A percentile compares a stretch with the other conserved stretches of the same genome.
Evolutionary conservation across 208 protist species (phyloP).

Genomic region (Spongospora subterranea): DNA sequence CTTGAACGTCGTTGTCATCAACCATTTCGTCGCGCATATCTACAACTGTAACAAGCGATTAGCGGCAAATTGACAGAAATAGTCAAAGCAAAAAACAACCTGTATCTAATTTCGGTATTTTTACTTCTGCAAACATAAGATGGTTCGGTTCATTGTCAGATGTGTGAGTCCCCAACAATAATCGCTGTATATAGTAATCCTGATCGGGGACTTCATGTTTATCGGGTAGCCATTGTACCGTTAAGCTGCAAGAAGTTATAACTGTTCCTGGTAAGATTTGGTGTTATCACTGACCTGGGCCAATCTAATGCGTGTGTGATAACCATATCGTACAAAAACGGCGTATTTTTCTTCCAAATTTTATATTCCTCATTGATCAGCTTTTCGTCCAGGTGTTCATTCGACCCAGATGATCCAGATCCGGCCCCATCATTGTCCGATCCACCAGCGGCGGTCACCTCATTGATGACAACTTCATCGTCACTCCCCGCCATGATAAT

Average conservation of each 20-base stretch:
- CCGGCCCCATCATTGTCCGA: background rate
- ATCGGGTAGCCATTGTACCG: conserved; percentile 72
- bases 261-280: background rate
- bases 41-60: background rate
- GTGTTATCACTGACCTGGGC: conserved; percentile 69
- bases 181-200: conserved; percentile 74
- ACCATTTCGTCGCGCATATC: conserved; percentile 35
- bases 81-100: background rate
- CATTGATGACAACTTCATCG: background rate
- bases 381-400: conserved; percentile 54
- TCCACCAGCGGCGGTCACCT: background rate
- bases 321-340: conserved; percentile 85
- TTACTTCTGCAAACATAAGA: conserved; percentile 83
- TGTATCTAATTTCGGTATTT: conserved; percentile 72
- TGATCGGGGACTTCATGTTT: conserved; percentile 68
- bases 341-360: conserved; percentile 82
- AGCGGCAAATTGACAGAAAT: background rate
- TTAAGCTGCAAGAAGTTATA: conserved; percentile 75
- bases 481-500: too few species aligned
- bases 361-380: conserved; percentile 71
- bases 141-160: conserved; percentile 85
- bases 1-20: background rate
- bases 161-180: conserved; percentile 89
- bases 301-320: conserved; percentile 86
- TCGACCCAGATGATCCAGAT: conserved; percentile 23